phyloP scores from a whole-genome alignment of 1,284 basidiomycete genomes.

The Neolentinus lepideus region DNA sequence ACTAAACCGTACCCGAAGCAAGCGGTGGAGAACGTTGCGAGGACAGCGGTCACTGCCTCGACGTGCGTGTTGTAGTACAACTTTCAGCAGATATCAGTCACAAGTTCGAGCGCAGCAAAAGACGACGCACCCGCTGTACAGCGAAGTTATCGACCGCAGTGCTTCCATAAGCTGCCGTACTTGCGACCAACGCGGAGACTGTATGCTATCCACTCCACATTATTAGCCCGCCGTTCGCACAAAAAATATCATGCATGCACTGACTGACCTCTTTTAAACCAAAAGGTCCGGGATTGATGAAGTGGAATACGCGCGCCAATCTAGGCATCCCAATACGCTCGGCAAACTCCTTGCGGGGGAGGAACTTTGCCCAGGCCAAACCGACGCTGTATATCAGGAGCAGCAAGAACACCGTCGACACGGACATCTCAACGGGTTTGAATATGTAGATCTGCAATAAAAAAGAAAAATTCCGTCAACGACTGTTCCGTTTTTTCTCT shows the following conservation, averaged over 20 bases:
- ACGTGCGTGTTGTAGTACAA: slow-evolving; percentile 55
- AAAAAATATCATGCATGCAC: neutral
- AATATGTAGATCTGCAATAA: slow-evolving; percentile 27
- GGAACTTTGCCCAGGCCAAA: slow-evolving; percentile 21
- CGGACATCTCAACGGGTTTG: slow-evolving; percentile 26
- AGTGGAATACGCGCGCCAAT: slow-evolving; percentile 21
- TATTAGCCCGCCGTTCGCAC: too few relatives aligned
- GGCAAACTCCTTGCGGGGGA: slow-evolving; percentile 19
- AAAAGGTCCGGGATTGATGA: slow-evolving; percentile 37
- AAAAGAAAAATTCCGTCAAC: too few relatives aligned
- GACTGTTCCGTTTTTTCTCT: too few relatives aligned
- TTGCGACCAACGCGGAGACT: slow-evolving; percentile 52
- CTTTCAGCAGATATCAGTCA: slow-evolving; percentile 19
- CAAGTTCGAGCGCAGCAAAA: neutral
- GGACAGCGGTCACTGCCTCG: slow-evolving; percentile 47
- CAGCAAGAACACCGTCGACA: slow-evolving; percentile 25
- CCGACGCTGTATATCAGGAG: slow-evolving; percentile 30
- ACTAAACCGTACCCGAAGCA: slow-evolving; percentile 63
- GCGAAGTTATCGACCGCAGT: slow-evolving; percentile 53
- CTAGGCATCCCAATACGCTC: neutral
- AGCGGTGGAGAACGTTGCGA: slow-evolving; percentile 59
- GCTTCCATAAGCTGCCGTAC: slow-evolving; percentile 46
- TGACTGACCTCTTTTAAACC: slow-evolving; percentile 12
- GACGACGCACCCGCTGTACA: slow-evolving; percentile 43
- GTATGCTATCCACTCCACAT: slow-evolving; percentile 39